Base-by-base conservation (phyloP, 176 grass and related monocot genomes). In the Typha latifolia region DNA sequence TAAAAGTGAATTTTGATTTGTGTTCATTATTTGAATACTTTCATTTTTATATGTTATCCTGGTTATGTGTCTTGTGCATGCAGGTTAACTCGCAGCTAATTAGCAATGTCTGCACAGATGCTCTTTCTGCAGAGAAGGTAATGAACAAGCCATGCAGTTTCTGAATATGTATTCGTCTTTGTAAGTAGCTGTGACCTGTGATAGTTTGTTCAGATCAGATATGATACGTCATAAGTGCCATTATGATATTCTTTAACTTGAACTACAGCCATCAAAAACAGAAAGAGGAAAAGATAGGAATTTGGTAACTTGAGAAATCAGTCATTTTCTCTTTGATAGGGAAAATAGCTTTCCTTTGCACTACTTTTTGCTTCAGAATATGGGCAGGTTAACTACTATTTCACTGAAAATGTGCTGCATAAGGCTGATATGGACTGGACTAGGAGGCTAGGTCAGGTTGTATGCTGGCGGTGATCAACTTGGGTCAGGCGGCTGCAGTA, bases 51-150 rank as follows among this genome's bases (percentile, higher is more conserved):
- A 14, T 24, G 23, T 74, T 51, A 14, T 20, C 69, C 15, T 66
- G 12, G 69, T 65, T 61, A 69, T 72, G 26, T 76, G 64, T 16
- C 2, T 77, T 85, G 15, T 77, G 66, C 68, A 52, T 62, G 69
- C 85, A 99, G 94, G 94, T 99, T 49, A 99, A 99, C 72, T 88
- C 94, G 48, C 94, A 99, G 56, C 83, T 99, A 74, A 99, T 99
- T 69, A 99, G 94, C 81, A 99, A 99, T 74, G 71, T 99, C 16
- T 99, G 89, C 79, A 99, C 81, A 0, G 94, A 99, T 87, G 94
- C 94, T 74, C 79, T 99, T 48, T 99, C 94, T 51, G 94, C 94
- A 61, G 94, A 99, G 79, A 99, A 99, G 94, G 94, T 99, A 86
- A 72, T 67, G 49, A 4, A 71, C 56, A 63, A 19, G 4, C 27